Conservation (phyloP, 345 rosid genomes). For the Reutealis trisperma region DNA sequence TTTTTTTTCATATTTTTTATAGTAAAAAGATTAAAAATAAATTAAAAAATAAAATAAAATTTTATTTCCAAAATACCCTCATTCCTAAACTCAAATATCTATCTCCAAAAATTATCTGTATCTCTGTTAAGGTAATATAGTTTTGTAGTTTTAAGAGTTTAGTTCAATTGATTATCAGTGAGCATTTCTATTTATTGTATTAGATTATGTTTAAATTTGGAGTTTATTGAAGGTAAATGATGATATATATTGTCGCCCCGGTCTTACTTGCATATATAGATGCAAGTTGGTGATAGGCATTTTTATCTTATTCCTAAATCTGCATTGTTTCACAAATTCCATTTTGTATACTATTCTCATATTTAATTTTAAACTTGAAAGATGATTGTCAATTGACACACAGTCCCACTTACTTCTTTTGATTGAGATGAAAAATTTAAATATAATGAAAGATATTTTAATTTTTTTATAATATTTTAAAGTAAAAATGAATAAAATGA, state of each 20-base stretch:
- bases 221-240: conserved; percentile 40
- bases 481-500: no score
- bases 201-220: neutral
- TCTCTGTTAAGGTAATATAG: conserved; percentile 64
- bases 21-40: no score
- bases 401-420: conserved; percentile 55
- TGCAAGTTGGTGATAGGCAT: conserved; percentile 83
- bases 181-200: neutral
- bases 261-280: conserved; percentile 62
- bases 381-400: conserved; percentile 58
- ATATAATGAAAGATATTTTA: no score
- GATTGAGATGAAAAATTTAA: no score
- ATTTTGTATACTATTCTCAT: no score
- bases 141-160: neutral
- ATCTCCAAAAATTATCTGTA: no score
- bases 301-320: conserved; percentile 42
- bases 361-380: conserved; percentile 11
- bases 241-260: conserved; percentile 89
- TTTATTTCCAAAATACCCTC: no score
- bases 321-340: neutral
- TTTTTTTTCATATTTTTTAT: no score
- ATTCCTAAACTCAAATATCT: no score
- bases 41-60: no score
- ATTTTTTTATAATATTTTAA: no score
- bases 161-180: neutral